Conservation (phyloP, 208 protist species). For the Trypanosoma congolense region DNA sequence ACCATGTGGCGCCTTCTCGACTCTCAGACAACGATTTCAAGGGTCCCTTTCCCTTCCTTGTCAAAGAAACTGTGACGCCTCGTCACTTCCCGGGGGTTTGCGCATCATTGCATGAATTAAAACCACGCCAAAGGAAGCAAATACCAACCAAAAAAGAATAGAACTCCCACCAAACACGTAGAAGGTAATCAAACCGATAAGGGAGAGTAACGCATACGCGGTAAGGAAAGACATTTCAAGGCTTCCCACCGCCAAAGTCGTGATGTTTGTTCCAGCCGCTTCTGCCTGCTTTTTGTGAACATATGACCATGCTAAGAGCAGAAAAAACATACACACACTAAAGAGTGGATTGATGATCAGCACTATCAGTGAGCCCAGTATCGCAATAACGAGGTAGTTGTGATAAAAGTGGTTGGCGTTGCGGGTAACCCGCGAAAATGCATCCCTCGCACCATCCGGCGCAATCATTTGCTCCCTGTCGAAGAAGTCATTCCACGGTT, state of each 20-base stretch:
- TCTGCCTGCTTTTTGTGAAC: slow-evolving; percentile 28
- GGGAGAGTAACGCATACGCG: slow-evolving; percentile 53
- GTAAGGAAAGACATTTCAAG: slow-evolving; percentile 41
- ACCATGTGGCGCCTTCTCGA: no score
- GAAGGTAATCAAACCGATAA: slow-evolving; percentile 63
- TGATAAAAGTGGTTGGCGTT: slow-evolving; percentile 83
- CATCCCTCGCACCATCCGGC: slow-evolving; percentile 50
- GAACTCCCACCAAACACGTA: slow-evolving; percentile 76
- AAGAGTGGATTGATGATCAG: slow-evolving; percentile 79
- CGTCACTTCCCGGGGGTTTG: slow-evolving; percentile 42
- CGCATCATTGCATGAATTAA: slow-evolving; percentile 53
- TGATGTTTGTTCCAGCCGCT: slow-evolving; percentile 20
- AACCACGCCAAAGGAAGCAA: slow-evolving; percentile 65
- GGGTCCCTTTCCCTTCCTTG: background rate
- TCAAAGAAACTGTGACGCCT: slow-evolving; percentile 54
- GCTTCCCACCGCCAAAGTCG: slow-evolving; percentile 23
- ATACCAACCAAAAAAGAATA: slow-evolving; percentile 77
- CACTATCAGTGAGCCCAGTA: slow-evolving; percentile 70
- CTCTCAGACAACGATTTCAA: background rate
- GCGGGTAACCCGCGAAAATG: slow-evolving; percentile 52
- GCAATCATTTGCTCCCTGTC: slow-evolving; percentile 52
- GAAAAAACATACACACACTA: slow-evolving; percentile 47
- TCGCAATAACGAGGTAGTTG: slow-evolving; percentile 86
- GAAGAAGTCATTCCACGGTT: slow-evolving; percentile 84
- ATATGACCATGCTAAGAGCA: slow-evolving; percentile 39